Base-by-base conservation (phyloP, 306 rosid genomes). In the Mucuna pruriens region DNA sequence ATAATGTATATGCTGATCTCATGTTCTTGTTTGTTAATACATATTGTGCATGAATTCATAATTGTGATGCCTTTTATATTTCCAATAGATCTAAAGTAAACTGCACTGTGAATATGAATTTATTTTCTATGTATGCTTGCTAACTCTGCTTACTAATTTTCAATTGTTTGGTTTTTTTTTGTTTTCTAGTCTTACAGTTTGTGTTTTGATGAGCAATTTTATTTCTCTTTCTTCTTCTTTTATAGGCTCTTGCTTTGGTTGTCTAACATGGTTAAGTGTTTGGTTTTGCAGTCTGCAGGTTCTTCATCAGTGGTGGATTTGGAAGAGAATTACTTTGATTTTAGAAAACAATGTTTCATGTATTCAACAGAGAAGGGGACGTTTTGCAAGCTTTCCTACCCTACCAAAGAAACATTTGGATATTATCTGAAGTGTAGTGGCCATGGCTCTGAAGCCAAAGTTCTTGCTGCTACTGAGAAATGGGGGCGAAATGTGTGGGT, bases 401-500 rank as follows among this genome's bases (percentile, higher is more conserved):
- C 98, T 68, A 96, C 98, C 13, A 96, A 96, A 87, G 97, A 96
- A 85, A 80, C 89, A 26, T 81, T 93, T 74, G 92, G 92, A 75
- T 85, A 86, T 88, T 96, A 93, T 86, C 90, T 90, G 78, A 96
- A 90, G 86, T 49, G 84, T 79, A 93, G 91, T 70, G 98, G 99
- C 65, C 93, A 96, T 80, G 98, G 99, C 11, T 86, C 98, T 9
- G 98, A 96, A 74, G 88, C 98, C 54, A 96, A 96, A 88, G 87
- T 92, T 79, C 82, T 76, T 75, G 85, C 92, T 79, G 97, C 99
- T 57, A 84, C 87, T 55, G 97, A 93, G 83, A 96, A 90, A 87
- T 96, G 99, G 98, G 99, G 97, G 49, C 93, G 97, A 81, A 96
- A 93, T 76, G 89, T 87, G 99, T 96, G 86, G 77, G 97, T 93